Percentiles rank a stretch among this genome's conserved stretches.
These are phyloP conservation scores for Filosporella fistucella DNA, from an alignment of 495 filamentous ascomycete genomes.

Conservation along the genomic window DNA sequence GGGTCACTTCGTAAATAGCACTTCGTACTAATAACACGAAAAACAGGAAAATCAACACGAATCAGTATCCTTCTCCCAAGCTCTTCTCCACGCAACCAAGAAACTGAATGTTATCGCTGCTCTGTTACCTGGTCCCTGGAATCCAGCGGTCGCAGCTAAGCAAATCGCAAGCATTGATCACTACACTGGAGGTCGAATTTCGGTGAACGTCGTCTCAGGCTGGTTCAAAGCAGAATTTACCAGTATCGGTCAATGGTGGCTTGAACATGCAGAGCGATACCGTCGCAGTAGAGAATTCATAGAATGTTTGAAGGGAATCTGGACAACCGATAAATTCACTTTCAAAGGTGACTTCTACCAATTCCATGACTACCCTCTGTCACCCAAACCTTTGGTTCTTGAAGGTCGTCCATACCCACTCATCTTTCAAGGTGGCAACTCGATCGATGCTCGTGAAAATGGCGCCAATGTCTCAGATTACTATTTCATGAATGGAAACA, in stretches of 20 bases:
- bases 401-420: slow-evolving; percentile 35
- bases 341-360: slow-evolving; percentile 44
- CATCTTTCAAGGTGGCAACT: slow-evolving; percentile 46
- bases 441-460: slow-evolving; percentile 38
- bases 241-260: slow-evolving; percentile 46
- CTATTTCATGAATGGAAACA: slow-evolving; percentile 50
- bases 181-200: slow-evolving; percentile 39
- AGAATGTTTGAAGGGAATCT: slow-evolving; percentile 40
- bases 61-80: slow-evolving; percentile 44
- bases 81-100: slow-evolving; percentile 37
- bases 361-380: slow-evolving; percentile 42
- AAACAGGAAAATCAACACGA: slow-evolving; percentile 38
- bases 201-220: slow-evolving; percentile 44
- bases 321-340: slow-evolving; percentile 40
- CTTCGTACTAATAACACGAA: slow-evolving; percentile 5
- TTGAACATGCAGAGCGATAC: slow-evolving; percentile 45
- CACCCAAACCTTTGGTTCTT: slow-evolving; percentile 34
- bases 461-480: slow-evolving; percentile 37
- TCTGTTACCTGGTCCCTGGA: slow-evolving; percentile 44
- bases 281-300: slow-evolving; percentile 43
- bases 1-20: background rate
- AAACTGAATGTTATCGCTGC: slow-evolving; percentile 43
- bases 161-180: slow-evolving; percentile 45
- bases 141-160: slow-evolving; percentile 44
- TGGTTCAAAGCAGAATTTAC: slow-evolving; percentile 49